Base-by-base conservation (phyloP, 1,139 yeast species). In the Geotrichum restrictum region DNA sequence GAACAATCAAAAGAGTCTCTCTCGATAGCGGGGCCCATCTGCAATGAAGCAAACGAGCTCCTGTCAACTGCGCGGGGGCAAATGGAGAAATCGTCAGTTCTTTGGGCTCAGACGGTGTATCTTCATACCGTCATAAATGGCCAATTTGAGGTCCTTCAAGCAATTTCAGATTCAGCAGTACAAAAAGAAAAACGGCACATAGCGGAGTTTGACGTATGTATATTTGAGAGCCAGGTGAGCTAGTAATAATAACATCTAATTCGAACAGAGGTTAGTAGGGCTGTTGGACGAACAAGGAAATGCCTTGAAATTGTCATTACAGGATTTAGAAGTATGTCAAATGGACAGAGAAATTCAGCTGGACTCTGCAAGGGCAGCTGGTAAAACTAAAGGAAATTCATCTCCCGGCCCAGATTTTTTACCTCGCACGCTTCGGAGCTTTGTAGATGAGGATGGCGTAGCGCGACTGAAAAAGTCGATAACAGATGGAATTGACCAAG, bases 371-470 rank as follows among this genome's bases (percentile, higher is more conserved):
- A 40, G n/a, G 31, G 33, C 32, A 4, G 5, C 16, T 40, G 33
- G 22, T 6, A 31, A 24, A n/a, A 27, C 16, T 4, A 18, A 2
- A 16, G 16, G 16, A 22, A 3, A 11, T 7, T 11, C 19, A 3
- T n/a, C 47, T 2, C 14, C 29, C 1, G 14, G 16, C 6, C 22
- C 10, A 3, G 38, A 14, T 13, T 6, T 14, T 29, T 19, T 39
- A 13, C 31, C 44, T 19, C 49, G 39, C 2, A 21, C 39, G 56
- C 59, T 40, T 21, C 70, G 71, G 37, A 77, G 76, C 50, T 78
- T 76, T 60, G 75, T 79, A 1, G 74, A 78, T 2, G 72, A 66
- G 45, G 73, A 71, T 3, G 74, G 74, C 32, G 61, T 74, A 2
- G 62, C 67, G 27, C 58, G 66, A 4, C 60, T 76, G 41, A 61